Percentiles rank a stretch among this genome's conserved stretches.
Evolutionary conservation across 257 asterid species (phyloP).

Genomic region (Solanum bulbocastanum): DNA sequence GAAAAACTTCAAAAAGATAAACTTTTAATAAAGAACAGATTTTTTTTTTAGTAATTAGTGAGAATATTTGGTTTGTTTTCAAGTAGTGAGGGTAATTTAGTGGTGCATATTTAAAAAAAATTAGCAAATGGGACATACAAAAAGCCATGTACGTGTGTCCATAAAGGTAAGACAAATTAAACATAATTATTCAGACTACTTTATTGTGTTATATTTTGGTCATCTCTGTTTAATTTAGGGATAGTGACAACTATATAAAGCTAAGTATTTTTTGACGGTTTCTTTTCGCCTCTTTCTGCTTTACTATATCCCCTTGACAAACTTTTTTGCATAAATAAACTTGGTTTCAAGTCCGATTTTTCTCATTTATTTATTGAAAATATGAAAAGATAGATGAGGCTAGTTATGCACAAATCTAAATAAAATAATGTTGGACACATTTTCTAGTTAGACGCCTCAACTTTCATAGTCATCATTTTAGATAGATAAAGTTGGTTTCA

Average conservation of each 20-base stretch:
- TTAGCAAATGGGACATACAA: background rate
- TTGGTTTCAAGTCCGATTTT: background rate
- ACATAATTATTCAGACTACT: background rate
- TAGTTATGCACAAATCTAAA: background rate
- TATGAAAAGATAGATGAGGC: background rate
- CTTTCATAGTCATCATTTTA: background rate
- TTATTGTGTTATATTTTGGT: background rate
- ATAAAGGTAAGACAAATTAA: background rate
- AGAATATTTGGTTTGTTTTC: background rate
- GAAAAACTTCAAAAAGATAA: background rate
- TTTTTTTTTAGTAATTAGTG: background rate
- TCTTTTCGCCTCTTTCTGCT: background rate
- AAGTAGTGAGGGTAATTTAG: background rate
- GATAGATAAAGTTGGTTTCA: background rate
- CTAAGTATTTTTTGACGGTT: background rate
- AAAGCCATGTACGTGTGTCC: background rate
- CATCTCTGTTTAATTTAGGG: background rate
- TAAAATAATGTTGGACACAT: background rate
- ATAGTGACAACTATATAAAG: background rate
- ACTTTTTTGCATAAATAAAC: background rate
- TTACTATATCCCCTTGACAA: background rate
- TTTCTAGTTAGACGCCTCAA: background rate
- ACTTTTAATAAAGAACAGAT: rapidly evolving
- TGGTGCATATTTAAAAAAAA: too few species aligned
- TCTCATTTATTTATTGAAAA: too few species aligned